phyloP scores from a whole-genome alignment of 2,329 filamentous ascomycete genomes.

The Colletotrichum tropicicola region DNA sequence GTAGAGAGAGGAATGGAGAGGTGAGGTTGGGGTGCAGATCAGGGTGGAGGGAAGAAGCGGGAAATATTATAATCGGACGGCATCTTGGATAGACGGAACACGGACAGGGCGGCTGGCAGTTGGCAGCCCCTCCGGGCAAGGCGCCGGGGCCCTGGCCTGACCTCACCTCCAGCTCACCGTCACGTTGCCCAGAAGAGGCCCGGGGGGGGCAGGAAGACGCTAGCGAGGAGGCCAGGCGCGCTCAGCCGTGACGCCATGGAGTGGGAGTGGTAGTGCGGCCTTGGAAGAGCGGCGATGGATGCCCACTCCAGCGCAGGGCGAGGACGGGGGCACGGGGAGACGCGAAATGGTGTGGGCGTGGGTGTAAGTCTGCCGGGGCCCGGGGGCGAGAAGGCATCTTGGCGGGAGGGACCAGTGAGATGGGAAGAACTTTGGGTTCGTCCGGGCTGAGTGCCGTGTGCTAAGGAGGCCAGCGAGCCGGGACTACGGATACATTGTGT shows the following conservation, averaged over 20 bases:
- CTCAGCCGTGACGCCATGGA: constrained; percentile 29
- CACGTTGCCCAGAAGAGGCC: background rate
- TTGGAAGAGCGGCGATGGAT: constrained; percentile 8
- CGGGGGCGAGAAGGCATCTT: background rate
- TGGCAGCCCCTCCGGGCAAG: background rate
- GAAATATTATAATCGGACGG: constrained; percentile 25
- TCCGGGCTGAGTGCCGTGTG: background rate
- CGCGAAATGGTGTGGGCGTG: constrained; percentile 2
- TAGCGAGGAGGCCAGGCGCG: constrained; percentile 15
- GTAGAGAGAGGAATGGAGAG: constrained; percentile 33
- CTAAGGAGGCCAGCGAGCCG: background rate
- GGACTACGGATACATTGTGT: background rate
- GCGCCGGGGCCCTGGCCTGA: background rate
- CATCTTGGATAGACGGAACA: constrained; percentile 16
- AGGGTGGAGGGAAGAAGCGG: constrained; percentile 1
- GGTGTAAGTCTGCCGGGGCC: background rate
- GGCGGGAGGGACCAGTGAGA: constrained; percentile 2
- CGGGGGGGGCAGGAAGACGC: constrained; percentile 13
- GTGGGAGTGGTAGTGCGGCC: constrained; percentile 3
- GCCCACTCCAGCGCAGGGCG: constrained; percentile 15
- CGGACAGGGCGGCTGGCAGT: constrained; percentile 11
- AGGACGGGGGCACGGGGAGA: background rate
- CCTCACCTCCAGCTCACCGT: constrained; percentile 4
- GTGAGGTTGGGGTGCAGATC: constrained; percentile 3
- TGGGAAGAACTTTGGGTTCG: constrained; percentile 5